Evolutionary conservation across 2,329 filamentous ascomycete genomes (phyloP).

Genomic region (Aspergillus glaucus): DNA sequence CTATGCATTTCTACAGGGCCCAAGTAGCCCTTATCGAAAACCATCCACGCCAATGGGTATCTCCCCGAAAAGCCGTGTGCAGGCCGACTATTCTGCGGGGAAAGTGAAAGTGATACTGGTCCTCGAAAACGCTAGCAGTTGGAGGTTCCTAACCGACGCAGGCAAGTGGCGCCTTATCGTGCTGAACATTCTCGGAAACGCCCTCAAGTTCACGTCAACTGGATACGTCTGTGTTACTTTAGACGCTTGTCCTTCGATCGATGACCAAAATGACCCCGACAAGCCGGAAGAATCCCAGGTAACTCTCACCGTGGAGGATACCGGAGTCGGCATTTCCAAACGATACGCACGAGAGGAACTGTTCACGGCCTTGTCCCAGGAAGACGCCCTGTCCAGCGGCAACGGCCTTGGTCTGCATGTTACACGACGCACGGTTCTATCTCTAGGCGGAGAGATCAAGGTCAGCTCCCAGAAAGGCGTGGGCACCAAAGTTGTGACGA

Average conservation of each 20-base stretch:
- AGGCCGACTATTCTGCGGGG: neutral
- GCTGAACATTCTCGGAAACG: conserved; percentile 13
- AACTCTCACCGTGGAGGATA: conserved; percentile 21
- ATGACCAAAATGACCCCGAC: neutral
- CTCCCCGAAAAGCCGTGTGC: neutral
- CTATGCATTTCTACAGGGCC: conserved; percentile 5
- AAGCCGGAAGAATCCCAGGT: conserved; percentile 7
- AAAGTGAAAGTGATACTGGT: conserved; percentile 9
- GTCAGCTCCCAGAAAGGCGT: conserved; percentile 18
- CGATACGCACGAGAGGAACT: conserved; percentile 19
- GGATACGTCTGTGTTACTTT: conserved; percentile 8
- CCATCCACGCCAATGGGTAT: neutral
- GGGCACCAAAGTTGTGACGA: conserved; percentile 18
- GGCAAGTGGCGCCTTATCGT: conserved; percentile 11
- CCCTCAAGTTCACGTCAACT: conserved; percentile 10
- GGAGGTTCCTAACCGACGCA: conserved; percentile 7
- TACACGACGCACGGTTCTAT: conserved; percentile 37
- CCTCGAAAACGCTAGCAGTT: conserved; percentile 4
- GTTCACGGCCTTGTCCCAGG: conserved; percentile 57
- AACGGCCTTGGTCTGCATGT: conserved; percentile 57
- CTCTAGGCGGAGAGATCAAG: conserved; percentile 21
- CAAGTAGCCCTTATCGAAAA: neutral
- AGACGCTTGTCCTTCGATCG: neutral
- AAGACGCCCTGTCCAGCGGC: conserved; percentile 50
- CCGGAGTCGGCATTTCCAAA: conserved; percentile 24